phyloP scores from a whole-genome alignment of 169 alveolate genomes.

The Theileria parva region DNA sequence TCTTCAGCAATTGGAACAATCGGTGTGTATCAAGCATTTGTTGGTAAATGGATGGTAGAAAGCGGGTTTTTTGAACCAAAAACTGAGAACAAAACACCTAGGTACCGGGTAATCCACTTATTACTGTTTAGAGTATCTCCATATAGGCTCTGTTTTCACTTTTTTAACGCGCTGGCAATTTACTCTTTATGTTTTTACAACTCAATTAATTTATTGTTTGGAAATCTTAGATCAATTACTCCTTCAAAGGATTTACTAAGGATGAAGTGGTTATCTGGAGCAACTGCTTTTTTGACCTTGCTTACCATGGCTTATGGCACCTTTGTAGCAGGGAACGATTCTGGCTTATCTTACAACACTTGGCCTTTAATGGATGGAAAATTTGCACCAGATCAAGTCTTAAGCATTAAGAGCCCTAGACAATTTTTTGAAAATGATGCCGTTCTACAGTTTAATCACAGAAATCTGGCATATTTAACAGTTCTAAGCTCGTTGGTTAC shows the following conservation, averaged over 20 bases:
- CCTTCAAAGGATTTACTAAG: background rate
- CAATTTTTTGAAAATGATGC: slow-evolving; percentile 78
- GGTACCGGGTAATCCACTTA: slow-evolving; percentile 10
- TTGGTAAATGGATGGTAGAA: slow-evolving; percentile 82
- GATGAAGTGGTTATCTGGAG: slow-evolving; percentile 18
- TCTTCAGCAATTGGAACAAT: slow-evolving; percentile 47
- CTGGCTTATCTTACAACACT: slow-evolving; percentile 85
- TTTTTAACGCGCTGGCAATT: slow-evolving; percentile 71
- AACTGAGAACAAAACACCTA: slow-evolving; percentile 75
- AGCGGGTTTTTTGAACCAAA: slow-evolving; percentile 76
- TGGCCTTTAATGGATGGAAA: slow-evolving; percentile 84
- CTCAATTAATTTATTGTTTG: slow-evolving; percentile 51
- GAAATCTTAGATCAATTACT: background rate
- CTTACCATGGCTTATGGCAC: slow-evolving; percentile 75
- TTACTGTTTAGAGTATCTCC: slow-evolving; percentile 71
- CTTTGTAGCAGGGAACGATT: slow-evolving; percentile 86
- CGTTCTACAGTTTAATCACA: slow-evolving; percentile 82
- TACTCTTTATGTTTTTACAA: slow-evolving; percentile 73
- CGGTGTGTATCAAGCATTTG: slow-evolving; percentile 76
- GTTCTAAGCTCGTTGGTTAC: slow-evolving; percentile 34
- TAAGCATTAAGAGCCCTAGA: slow-evolving; percentile 40
- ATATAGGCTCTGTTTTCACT: slow-evolving; percentile 71
- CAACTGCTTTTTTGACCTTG: slow-evolving; percentile 36
- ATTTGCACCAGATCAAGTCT: slow-evolving; percentile 75
- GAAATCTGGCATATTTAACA: slow-evolving; percentile 79